phyloP scores from a whole-genome alignment of 2,329 filamentous ascomycete genomes.

The Beauveria rudraprayagi region DNA sequence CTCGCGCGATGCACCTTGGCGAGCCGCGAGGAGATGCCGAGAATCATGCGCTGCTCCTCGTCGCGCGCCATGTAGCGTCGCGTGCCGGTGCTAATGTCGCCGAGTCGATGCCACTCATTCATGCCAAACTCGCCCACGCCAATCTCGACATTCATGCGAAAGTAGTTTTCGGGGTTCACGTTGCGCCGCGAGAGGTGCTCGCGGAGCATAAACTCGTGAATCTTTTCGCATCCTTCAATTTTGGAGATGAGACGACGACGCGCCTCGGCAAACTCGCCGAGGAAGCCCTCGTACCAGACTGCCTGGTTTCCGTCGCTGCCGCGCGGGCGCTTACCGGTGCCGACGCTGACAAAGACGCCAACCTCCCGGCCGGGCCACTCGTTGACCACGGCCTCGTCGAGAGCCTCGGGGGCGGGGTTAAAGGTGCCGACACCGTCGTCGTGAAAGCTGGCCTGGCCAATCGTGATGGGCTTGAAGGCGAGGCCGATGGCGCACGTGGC shows the following conservation, averaged over 20 bases:
- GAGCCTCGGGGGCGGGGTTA: slow-evolving; percentile 75
- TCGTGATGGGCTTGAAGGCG: slow-evolving; percentile 91
- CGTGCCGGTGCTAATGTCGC: slow-evolving; percentile 90
- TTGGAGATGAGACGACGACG: slow-evolving; percentile 76
- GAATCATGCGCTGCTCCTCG: slow-evolving; percentile 68
- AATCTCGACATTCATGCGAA: slow-evolving; percentile 91
- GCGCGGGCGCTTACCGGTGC: slow-evolving; percentile 76
- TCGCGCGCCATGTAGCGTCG: slow-evolving; percentile 69
- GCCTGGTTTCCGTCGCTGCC: slow-evolving; percentile 60
- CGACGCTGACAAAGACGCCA: slow-evolving; percentile 85
- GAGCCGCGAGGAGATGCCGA: slow-evolving; percentile 69
- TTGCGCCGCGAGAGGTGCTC: slow-evolving; percentile 69
- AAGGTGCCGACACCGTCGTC: slow-evolving; percentile 89
- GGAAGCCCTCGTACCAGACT: slow-evolving; percentile 88
- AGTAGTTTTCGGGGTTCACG: slow-evolving; percentile 86
- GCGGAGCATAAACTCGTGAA: slow-evolving; percentile 76
- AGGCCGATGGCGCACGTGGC: slow-evolving; percentile 88
- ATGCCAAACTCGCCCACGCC: slow-evolving; percentile 96
- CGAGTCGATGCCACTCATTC: slow-evolving; percentile 95
- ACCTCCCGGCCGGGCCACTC: slow-evolving; percentile 94
- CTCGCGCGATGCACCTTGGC: slow-evolving; percentile 77
- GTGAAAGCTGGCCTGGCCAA: slow-evolving; percentile 88
- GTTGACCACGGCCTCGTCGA: slow-evolving; percentile 86
- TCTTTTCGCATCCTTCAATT: slow-evolving; percentile 90
- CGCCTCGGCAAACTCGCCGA: slow-evolving; percentile 89